Evolutionary conservation across 2,329 filamentous ascomycete species (phyloP), one percentile per base, ranked within the genome.

Genomic region (Bipolaris gigantea): DNA sequence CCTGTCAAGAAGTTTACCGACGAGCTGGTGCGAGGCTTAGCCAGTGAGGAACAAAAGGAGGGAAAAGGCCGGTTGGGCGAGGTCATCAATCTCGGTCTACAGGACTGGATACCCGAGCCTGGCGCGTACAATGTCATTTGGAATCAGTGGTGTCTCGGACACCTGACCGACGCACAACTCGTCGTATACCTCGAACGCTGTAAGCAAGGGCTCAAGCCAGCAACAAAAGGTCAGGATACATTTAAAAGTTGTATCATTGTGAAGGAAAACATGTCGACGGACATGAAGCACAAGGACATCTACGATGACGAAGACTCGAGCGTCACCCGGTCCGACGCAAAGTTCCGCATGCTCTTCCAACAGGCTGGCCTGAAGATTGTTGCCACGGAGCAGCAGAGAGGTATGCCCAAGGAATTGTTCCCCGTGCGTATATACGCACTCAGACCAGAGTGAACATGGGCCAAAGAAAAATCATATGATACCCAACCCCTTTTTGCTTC

Each of bases 141-240:
- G 90, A 88, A 84, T 48, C 92, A 97, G 74, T 96, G 92, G 92
- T 97, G 92, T 73, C 75, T 93, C 7, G 89, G 90, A 21, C 88
- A 97, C 72, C 77, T 96, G 50, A 91, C 84, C 0, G 91, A 96
- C 69, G 75, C 74, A 7, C 85, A 95, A 71, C 71, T 97, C 4
- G 78, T 89, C 1, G 77, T 76, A 2, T 96, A 87, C 66, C 74
- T 97, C 15, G 63, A 76, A 51, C 79, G 84, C 23, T 89, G 89
- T 70, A 81, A 80, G 43, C 63, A 73, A 0, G 78, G 78, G 0
- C 64, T 88, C 19, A 71, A 61, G 15, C 63, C 65, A 19, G 54
- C 59, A 33, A 55, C 56, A 63, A 72, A 43, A 50, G 73, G 16
- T 25, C 61, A 72, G 0, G 77, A 76, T 1, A 34, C 43, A 19